Evolutionary conservation across 106 monocot genomes (phyloP).

Genomic region (Dendrobium catenatum): DNA sequence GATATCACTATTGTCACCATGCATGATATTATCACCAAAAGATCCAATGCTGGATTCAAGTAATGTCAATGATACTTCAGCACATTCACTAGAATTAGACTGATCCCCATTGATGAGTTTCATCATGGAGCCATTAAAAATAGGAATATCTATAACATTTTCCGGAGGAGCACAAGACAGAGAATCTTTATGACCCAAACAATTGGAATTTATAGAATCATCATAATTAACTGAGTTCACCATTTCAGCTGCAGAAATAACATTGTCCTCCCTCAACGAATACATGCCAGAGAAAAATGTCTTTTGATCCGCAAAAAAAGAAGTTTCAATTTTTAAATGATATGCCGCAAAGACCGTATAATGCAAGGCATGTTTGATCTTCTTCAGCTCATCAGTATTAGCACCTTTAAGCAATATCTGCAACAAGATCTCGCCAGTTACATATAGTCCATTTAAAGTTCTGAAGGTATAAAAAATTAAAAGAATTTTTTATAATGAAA

Average conservation of each 20-base stretch:
- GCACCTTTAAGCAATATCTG: conserved; percentile 92
- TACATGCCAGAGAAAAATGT: conserved; percentile 39
- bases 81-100: conserved; percentile 7
- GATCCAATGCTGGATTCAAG: conserved; percentile 9
- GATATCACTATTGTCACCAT: not conserved
- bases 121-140: conserved; percentile 25
- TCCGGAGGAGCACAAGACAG: conserved; percentile 1
- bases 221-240: not conserved
- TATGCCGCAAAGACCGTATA: conserved; percentile 90
- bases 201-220: conserved; percentile 4
- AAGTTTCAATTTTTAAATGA: conserved; percentile 85
- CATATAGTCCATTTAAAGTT: not conserved
- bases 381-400: conserved; percentile 77
- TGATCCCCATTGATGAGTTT: conserved; percentile 1
- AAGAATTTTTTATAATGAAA: not conserved
- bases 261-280: conserved; percentile 10
- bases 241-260: not conserved
- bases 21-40: conserved; percentile 6
- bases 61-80: conserved; percentile 3
- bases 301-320: conserved; percentile 86
- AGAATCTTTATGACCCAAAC: conserved; percentile 4
- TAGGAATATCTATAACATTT: conserved; percentile 26
- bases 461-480: not conserved
- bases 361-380: conserved; percentile 69
- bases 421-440: conserved; percentile 6